Conservation (phyloP, 2,329 filamentous ascomycete genomes). For the Colletotrichum sp. region DNA sequence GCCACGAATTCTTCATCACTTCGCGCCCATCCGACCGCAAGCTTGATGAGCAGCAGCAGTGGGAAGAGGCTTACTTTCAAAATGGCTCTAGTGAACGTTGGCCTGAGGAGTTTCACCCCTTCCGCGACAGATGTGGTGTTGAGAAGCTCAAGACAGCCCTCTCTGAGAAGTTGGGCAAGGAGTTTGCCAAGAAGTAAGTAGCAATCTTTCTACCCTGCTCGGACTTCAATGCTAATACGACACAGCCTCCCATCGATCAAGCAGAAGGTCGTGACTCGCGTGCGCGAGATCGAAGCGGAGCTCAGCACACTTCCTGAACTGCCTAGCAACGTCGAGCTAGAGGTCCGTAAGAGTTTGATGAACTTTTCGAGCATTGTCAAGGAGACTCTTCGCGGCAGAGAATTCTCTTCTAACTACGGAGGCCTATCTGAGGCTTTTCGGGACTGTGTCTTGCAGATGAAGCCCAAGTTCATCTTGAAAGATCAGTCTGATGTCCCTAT, state of each 20-base stretch:
- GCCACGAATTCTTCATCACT: constrained; percentile 81
- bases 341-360: constrained; percentile 65
- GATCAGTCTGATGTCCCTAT: constrained; percentile 38
- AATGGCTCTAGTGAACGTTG: constrained; percentile 43
- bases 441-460: constrained; percentile 47
- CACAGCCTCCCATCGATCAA: constrained; percentile 61
- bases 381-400: constrained; percentile 55
- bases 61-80: constrained; percentile 60
- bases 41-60: constrained; percentile 55
- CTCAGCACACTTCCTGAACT: constrained; percentile 69
- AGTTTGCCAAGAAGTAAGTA: constrained; percentile 56
- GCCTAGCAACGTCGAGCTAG: constrained; percentile 69
- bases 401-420: constrained; percentile 51
- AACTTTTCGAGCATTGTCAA: constrained; percentile 61
- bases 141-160: constrained; percentile 58
- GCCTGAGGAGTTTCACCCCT: constrained; percentile 53
- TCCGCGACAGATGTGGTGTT: constrained; percentile 56
- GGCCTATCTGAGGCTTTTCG: constrained; percentile 57
- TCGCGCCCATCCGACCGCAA: constrained; percentile 66
- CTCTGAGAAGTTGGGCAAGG: constrained; percentile 57
- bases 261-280: constrained; percentile 53
- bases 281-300: constrained; percentile 57
- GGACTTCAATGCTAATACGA: no score
- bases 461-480: constrained; percentile 51
- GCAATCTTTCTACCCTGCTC: no score